A percentile compares a stretch with the other conserved stretches of the same genome.
phyloP scores from a whole-genome alignment of 2,329 filamentous ascomycete genomes.

The Penicillium sp. region DNA sequence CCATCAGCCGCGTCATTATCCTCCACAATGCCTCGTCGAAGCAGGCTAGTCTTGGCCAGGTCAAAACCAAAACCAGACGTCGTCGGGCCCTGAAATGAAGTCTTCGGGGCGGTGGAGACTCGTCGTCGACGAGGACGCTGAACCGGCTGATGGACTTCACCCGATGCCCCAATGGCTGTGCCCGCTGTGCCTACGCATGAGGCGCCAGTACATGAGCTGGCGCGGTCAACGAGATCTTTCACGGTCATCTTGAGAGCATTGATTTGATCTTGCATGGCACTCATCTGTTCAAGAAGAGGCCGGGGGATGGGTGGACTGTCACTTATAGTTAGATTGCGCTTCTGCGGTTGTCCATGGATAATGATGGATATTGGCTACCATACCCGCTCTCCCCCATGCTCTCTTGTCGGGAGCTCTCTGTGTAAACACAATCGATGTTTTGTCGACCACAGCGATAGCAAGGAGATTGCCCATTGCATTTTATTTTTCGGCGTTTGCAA shows the following conservation, averaged over 20 bases:
- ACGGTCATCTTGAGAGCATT: slow-evolving; percentile 66
- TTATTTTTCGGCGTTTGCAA: slow-evolving; percentile 61
- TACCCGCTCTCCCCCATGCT: slow-evolving; percentile 55
- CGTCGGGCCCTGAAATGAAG: slow-evolving; percentile 75
- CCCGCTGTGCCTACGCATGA: slow-evolving; percentile 7
- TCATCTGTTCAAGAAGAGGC: slow-evolving; percentile 28
- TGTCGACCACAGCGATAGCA: slow-evolving; percentile 54
- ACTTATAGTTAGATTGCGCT: not conserved
- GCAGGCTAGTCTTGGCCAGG: slow-evolving; percentile 75
- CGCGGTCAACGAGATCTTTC: slow-evolving; percentile 53
- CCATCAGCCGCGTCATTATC: slow-evolving; percentile 41
- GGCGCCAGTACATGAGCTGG: slow-evolving; percentile 8
- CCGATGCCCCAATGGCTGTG: slow-evolving; percentile 3
- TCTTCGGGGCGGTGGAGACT: slow-evolving; percentile 41
- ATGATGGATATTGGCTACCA: slow-evolving; percentile 45
- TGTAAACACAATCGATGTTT: slow-evolving; percentile 33
- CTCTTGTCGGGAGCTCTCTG: slow-evolving; percentile 67
- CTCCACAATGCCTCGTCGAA: slow-evolving; percentile 77
- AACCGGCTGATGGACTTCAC: slow-evolving; percentile 1
- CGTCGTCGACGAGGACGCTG: slow-evolving; percentile 14
- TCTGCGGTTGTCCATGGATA: not conserved
- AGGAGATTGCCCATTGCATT: slow-evolving; percentile 58
- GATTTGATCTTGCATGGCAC: slow-evolving; percentile 59
- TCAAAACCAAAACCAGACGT: slow-evolving; percentile 78
- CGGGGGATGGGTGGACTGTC: slow-evolving; percentile 16